phyloP scores from a whole-genome alignment of 768 basidiomycete genomes.

The Rhodotorula diobovata region DNA sequence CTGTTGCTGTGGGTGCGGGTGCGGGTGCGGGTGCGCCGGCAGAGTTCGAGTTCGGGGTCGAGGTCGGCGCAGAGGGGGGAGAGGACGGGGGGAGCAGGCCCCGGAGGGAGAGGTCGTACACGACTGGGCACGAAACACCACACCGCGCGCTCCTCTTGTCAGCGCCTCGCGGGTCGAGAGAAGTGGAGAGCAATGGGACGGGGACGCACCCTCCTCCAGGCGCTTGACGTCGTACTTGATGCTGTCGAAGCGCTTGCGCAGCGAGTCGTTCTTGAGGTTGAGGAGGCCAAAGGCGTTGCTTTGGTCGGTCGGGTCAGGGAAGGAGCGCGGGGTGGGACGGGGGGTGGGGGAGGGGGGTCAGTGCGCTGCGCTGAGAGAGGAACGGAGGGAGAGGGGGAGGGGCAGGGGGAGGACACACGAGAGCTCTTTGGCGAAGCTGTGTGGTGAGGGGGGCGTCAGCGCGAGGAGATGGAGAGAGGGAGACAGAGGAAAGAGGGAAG shows the following conservation, averaged over 20 bases:
- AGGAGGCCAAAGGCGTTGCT: conserved; percentile 41
- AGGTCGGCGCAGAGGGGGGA: no score
- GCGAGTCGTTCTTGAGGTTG: conserved; percentile 51
- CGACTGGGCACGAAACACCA: conserved; percentile 34
- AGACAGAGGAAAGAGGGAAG: no score
- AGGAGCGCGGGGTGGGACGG: no score
- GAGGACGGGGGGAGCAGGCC: conserved; percentile 40
- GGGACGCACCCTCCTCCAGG: conserved; percentile 46
- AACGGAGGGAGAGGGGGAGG: conserved; percentile 12
- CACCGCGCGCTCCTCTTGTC: no score
- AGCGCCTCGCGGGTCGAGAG: not conserved
- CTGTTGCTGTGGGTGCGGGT: no score
- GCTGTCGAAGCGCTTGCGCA: conserved; percentile 49
- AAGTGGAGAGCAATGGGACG: no score
- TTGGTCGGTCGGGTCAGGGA: not conserved
- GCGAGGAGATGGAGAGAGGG: not conserved
- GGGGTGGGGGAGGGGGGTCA: no score
- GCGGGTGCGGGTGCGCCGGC: not conserved
- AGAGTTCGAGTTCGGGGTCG: no score
- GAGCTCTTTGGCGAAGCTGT: conserved; percentile 50
- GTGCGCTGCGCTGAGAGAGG: no score
- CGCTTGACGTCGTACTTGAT: conserved; percentile 52
- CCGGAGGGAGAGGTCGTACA: conserved; percentile 49
- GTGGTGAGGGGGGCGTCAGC: not conserved
- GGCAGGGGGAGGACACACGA: no score